Evolutionary conservation across 768 basidiomycete species (phyloP), one percentile per base, ranked within the genome.

Genomic region (Podaxis sp.): DNA sequence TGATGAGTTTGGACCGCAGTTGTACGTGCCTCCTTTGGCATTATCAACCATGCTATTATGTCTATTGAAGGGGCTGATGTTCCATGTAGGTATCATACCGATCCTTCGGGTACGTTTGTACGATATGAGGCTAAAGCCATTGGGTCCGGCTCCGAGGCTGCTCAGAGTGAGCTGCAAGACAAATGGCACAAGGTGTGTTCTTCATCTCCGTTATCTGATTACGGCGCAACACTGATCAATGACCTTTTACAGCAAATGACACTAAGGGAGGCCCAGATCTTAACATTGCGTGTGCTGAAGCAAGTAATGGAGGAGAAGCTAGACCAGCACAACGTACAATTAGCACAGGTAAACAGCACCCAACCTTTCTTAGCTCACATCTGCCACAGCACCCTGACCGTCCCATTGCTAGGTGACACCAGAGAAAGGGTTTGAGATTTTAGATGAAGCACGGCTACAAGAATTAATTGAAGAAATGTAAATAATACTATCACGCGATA

Each of bases 241-340:
- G 21, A 21, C 50, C 13, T 51, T 51, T 65, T 42, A 48, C 67
- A 98, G 96, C 87, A 88, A 85, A 96, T 98, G 87, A 88, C 90
- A 6, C 78, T 98, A 23, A 74, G 80, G 65, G 94, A 97, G 73
- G 97, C 95, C 0, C 93, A 98, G 66, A 78, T 84, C 40, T 77
- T 98, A 63, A 89, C 92, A 2, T 77, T 98, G 55, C 88, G 86
- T 64, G 93, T 98, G 50, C 78, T 98, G 63, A 98, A 99, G 77
- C 95, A 98, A 77, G 97, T 98, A 47, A 99, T 98, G 97, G 97
- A 98, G 74, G 97, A 98, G 78, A 98, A 97, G 73, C 84, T 99
- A 46, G 96, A 98, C 75, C 93, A 97, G 67, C 95, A 98, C 77
- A 98, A 99, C 67, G 95, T 98, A 25, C 95, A 98, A 73, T 81